Conservation (phyloP, 768 basidiomycete species). For the Agrocybe chaxingu region DNA sequence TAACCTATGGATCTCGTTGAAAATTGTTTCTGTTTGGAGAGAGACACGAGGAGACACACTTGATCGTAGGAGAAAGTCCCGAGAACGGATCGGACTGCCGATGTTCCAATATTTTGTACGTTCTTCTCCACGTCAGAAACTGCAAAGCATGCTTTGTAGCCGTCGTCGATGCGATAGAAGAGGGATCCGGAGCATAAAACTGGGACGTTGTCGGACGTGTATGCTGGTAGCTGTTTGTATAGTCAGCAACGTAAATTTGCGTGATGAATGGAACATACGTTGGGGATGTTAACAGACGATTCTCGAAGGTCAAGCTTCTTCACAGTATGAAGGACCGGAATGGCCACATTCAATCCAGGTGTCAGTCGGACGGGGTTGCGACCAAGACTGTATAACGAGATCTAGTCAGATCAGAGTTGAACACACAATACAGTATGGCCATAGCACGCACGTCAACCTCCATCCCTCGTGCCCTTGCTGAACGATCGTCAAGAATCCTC, state of each 20-base stretch:
- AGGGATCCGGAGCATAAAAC: constrained; percentile 51
- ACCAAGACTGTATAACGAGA: constrained; percentile 32
- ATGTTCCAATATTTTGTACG: constrained; percentile 50
- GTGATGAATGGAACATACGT: constrained; percentile 20
- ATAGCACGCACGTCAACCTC: constrained; percentile 39
- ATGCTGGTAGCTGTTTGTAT: constrained; percentile 25
- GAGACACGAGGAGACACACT: constrained; percentile 17
- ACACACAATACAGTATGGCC: neutral
- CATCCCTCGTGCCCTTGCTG: constrained; percentile 52
- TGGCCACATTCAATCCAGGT: constrained; percentile 42
- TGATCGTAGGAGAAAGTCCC: constrained; percentile 49
- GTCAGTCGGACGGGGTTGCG: constrained; percentile 38
- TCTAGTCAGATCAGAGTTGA: neutral
- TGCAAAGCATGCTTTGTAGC: constrained; percentile 52
- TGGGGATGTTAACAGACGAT: constrained; percentile 41
- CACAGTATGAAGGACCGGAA: constrained; percentile 44
- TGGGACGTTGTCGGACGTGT: constrained; percentile 40
- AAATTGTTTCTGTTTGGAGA: neutral
- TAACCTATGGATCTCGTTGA: constrained; percentile 32
- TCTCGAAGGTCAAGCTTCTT: constrained; percentile 46
- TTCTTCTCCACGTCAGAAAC: constrained; percentile 47
- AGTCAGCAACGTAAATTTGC: neutral
- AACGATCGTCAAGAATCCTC: constrained; percentile 46
- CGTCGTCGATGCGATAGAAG: constrained; percentile 49
- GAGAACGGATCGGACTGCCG: constrained; percentile 51